phyloP scores from a whole-genome alignment of 2,329 filamentous ascomycete species.

The Alternaria infectoria region DNA sequence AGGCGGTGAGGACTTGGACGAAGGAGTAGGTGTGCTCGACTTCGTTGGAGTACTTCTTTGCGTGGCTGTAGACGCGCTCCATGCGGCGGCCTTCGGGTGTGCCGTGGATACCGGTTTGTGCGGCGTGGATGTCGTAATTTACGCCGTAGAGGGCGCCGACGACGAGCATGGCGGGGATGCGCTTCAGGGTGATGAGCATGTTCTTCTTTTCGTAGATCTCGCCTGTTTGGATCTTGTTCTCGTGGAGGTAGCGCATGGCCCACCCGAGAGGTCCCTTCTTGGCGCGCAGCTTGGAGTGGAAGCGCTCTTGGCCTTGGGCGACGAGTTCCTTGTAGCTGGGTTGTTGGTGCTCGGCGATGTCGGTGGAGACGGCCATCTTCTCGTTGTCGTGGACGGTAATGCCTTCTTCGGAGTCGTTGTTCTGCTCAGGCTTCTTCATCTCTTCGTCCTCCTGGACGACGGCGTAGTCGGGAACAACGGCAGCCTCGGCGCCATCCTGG shows the following conservation, averaged over 20 bases:
- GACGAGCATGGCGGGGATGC: conserved; percentile 71
- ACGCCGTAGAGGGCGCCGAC: conserved; percentile 72
- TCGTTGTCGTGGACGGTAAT: conserved; percentile 44
- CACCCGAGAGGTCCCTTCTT: conserved; percentile 74
- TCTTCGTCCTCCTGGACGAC: conserved; percentile 71
- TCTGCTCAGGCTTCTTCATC: conserved; percentile 26
- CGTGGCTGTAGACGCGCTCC: conserved; percentile 67
- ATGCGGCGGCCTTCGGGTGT: conserved; percentile 77
- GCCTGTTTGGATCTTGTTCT: conserved; percentile 75
- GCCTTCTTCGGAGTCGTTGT: conserved; percentile 41
- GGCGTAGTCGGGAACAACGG: conserved; percentile 75
- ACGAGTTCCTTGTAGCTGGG: conserved; percentile 68
- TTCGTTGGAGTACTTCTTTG: conserved; percentile 47
- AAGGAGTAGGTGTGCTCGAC: conserved; percentile 54
- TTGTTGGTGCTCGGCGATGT: conserved; percentile 59
- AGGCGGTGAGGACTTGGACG: conserved; percentile 58
- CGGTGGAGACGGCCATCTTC: conserved; percentile 42
- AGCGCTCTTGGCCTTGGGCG: conserved; percentile 61
- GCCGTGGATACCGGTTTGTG: conserved; percentile 72
- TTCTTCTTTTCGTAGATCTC: conserved; percentile 78
- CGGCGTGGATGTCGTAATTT: conserved; percentile 82
- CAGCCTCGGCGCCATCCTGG: conserved; percentile 59
- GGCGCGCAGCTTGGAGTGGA: conserved; percentile 69
- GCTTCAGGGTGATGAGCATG: conserved; percentile 66
- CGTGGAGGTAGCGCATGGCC: conserved; percentile 78